Evolutionary conservation across 2,329 filamentous ascomycete species (phyloP), one percentile per base, ranked within the genome.

Genomic region (Hirsutella rhossiliensis): DNA sequence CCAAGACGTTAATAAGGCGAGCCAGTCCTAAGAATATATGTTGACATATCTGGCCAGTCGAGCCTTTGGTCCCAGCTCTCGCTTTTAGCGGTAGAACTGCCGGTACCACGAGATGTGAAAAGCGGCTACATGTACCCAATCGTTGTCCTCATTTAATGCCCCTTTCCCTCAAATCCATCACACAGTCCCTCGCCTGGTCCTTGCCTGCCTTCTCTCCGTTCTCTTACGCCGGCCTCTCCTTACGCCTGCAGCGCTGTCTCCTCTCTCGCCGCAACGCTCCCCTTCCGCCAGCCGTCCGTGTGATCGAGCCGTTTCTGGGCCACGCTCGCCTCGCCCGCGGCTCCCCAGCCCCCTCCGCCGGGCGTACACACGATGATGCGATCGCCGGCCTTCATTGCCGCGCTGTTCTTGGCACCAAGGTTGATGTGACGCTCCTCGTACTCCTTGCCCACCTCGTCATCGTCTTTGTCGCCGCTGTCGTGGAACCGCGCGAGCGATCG

Each of bases 291-390:
- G 11, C 56, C 58, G 44, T 65, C 62, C 15, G 61, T 74, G 38
- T 66, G 67, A 63, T 94, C 87, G 42, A 62, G 59, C 45, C 62
- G 63, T 42, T 60, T 54, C 32, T 63, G 68, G 42, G 69, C 65
- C 31, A 69, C 64, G 58, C 71, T 81, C 52, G 76, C 69, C 45
- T 74, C 68, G 0, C 80, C 82, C 0, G 70, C 65, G 34, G 61
- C 61, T 0, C 76, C 76, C 74, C 76, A 82, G 0, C 72, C 78
- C 38, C 78, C 78, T 38, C 78, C 78, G 28, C 78, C 78, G 13
- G 78, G 78, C 9, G 77, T 81, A 47, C 68, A 66, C 5, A 82
- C 65, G 36, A 80, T 74, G 45, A 81, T 77, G 11, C 75, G 62
- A 56, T 82, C 77, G 0, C 78, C 78, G 1, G 69, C 75, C 13